These are phyloP conservation scores for Dispira parvispora DNA, from an alignment of 192 early-diverging fungal genomes.

Conservation along the genomic window DNA sequence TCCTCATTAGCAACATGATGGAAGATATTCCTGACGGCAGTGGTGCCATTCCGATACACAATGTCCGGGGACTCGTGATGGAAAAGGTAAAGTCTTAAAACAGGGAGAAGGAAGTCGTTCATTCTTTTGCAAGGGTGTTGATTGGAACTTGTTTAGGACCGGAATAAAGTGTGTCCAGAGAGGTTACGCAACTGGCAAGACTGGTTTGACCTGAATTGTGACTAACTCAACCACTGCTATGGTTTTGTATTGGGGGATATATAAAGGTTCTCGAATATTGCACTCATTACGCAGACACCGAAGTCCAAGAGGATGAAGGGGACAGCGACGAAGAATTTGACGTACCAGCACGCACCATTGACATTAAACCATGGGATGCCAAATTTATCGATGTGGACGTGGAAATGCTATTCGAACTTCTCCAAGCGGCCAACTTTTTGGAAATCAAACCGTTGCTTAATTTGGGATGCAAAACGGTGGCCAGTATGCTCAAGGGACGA, in stretches of 20 bases:
- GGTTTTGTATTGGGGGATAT: background rate
- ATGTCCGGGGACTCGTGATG: constrained; percentile 54
- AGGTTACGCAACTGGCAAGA: background rate
- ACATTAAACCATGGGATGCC: constrained; percentile 67
- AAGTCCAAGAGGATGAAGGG: constrained; percentile 25
- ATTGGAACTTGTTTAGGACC: background rate
- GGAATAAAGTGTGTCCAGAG: background rate
- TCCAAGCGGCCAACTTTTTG: constrained; percentile 65
- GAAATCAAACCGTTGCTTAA: constrained; percentile 95
- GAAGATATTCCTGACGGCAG: constrained; percentile 56
- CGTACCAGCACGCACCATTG: constrained; percentile 41
- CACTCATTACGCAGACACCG: constrained; percentile 55
- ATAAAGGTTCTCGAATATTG: constrained; percentile 64
- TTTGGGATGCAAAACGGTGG: constrained; percentile 95
- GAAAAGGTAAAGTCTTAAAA: constrained; percentile 34
- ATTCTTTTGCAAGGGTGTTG: background rate
- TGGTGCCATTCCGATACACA: constrained; percentile 58
- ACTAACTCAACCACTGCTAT: background rate
- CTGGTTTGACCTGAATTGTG: background rate
- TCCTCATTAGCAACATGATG: constrained; percentile 66
- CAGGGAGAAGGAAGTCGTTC: background rate
- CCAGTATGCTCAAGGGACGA: constrained; percentile 96
- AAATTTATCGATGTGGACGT: constrained; percentile 64
- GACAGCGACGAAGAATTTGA: constrained; percentile 28
- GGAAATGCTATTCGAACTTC: constrained; percentile 64